Conservation (phyloP, 768 basidiomycete genomes). For the Rhodocollybia butyracea region DNA sequence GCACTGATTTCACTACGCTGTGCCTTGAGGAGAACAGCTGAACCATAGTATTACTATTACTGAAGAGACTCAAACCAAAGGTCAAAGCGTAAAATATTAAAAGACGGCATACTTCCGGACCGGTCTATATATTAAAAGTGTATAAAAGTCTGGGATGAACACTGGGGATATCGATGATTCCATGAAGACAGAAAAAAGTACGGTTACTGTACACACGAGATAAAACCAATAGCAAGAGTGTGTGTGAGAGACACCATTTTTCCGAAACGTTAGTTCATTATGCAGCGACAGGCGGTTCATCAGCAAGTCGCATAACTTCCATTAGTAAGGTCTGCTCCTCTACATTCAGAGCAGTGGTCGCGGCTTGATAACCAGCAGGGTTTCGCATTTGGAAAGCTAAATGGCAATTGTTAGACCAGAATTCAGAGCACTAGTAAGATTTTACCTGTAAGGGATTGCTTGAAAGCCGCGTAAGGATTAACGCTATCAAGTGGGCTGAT, state of each 20-base stretch:
- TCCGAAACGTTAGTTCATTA: too few relatives aligned
- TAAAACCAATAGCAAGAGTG: background rate
- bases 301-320: constrained; percentile 80
- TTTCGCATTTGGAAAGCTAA: constrained; percentile 79
- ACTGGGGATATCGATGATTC: too few relatives aligned
- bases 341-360: constrained; percentile 66
- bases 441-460: constrained; percentile 73
- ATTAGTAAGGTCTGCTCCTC: constrained; percentile 81
- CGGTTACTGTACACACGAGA: background rate
- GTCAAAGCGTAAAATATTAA: too few relatives aligned
- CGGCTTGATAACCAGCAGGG: constrained; percentile 60
- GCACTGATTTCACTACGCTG: too few relatives aligned
- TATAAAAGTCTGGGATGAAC: too few relatives aligned
- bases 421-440: constrained; percentile 10
- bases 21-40: too few relatives aligned
- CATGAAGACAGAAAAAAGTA: too few relatives aligned
- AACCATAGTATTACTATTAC: too few relatives aligned
- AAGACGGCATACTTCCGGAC: too few relatives aligned
- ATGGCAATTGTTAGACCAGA: constrained; percentile 7
- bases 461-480: constrained; percentile 76
- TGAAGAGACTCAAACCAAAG: too few relatives aligned
- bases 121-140: too few relatives aligned
- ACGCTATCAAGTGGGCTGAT: constrained; percentile 81
- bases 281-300: constrained; percentile 26
- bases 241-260: too few relatives aligned